Evolutionary conservation across 2,329 filamentous ascomycete genomes (phyloP), one percentile per base, ranked within the genome.

Genomic region (Cordyceps pruinosa): DNA sequence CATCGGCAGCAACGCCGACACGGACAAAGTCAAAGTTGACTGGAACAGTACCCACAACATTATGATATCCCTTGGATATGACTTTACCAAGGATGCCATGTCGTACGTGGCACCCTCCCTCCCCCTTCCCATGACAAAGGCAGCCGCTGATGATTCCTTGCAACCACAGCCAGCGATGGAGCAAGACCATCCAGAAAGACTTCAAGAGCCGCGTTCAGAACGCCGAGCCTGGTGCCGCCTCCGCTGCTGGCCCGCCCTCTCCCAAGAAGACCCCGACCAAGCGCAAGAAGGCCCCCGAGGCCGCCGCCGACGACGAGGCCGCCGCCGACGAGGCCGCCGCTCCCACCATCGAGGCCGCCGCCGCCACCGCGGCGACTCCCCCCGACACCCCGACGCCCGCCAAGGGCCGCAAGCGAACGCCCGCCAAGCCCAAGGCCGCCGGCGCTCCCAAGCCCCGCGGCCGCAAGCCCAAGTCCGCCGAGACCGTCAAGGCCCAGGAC

Each of bases 71-170:
- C 64, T 70, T 17, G 72, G 71, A 10, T 69, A 74, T 25, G 34
- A 57, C 9, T 75, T 74, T 32, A 70, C 69, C 56, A 68, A 70
- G 34, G 70, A 72, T n/a, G 73, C 73, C 34, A 68, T 75, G 37
- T 67, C 64, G 73, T 75, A 63, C 39, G 72, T 67, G 13, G 32
- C 28, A 6, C 23, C 13, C 8, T 17, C 9, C 23, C 35, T 8
- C 5, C 17, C n/a, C 6, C n/a, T 13, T 4, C 17, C 12, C n/a
- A 49, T 19, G 25, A 19, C 1, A 3, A 17, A 25, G 15, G 15
- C 26, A 35, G n/a, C n/a, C 12, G 10, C 37, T 26, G 17, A 46
- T 12, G 8, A 26, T 21, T 5, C 30, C 9, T 7, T n/a, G 5
- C 48, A 37, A 32, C n/a, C 8, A 42, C 42, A 75, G 73, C 2